Percentiles rank a stretch among this genome's conserved stretches.
Conservation (phyloP, 2,329 filamentous ascomycete species). For the Fusarium dlaminii region DNA sequence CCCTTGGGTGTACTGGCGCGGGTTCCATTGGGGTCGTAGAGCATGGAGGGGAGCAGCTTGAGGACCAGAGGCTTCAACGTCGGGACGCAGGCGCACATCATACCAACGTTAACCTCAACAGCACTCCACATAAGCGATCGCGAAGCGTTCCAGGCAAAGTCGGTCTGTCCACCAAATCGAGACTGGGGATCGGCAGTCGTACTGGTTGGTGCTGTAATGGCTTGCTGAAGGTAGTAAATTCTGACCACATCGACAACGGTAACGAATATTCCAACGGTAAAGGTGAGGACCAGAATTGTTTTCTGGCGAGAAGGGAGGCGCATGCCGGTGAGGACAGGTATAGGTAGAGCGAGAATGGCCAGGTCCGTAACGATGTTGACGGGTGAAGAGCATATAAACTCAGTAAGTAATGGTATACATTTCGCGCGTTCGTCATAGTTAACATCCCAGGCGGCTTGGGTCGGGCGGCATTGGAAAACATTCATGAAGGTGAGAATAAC, state of each 20-base stretch:
- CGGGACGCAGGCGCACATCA: conserved; percentile 92
- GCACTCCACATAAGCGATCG: conserved; percentile 93
- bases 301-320: conserved; percentile 86
- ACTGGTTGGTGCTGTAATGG: conserved; percentile 58
- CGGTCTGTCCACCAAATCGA: conserved; percentile 61
- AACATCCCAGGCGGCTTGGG: conserved; percentile 72
- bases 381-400: conserved; percentile 80
- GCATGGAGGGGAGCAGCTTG: conserved; percentile 65
- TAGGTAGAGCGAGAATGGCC: conserved; percentile 85
- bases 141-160: conserved; percentile 79
- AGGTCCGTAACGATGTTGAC: conserved; percentile 93
- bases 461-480: conserved; percentile 84
- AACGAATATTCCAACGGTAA: conserved; percentile 87
- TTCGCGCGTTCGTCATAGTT: conserved; percentile 45
- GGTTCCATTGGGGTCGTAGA: conserved; percentile 62
- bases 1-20: conserved; percentile 43
- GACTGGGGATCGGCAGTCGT: conserved; percentile 50
- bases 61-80: conserved; percentile 87
- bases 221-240: conserved; percentile 88
- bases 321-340: conserved; percentile 89
- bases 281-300: conserved; percentile 85
- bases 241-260: conserved; percentile 88
- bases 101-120: conserved; percentile 89
- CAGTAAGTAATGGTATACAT: conserved; percentile 68
- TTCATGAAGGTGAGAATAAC: conserved; percentile 85